phyloP scores from a whole-genome alignment of 2,329 filamentous ascomycete species.

The Leptoxyphium fumago region DNA sequence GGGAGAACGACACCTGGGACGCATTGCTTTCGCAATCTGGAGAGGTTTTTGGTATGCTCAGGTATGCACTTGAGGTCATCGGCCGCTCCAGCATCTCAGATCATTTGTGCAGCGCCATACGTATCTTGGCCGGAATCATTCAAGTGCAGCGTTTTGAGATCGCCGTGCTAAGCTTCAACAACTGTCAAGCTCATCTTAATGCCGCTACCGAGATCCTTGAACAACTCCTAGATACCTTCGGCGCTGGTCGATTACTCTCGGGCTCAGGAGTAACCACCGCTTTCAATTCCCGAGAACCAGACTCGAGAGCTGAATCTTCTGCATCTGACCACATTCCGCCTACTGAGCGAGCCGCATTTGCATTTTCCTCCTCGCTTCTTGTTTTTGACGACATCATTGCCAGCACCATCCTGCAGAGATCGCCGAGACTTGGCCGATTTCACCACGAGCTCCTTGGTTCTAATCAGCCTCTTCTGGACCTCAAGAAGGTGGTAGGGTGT shows the following conservation, averaged over 20 bases:
- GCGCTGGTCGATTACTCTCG: no score
- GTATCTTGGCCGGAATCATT: conserved; percentile 35
- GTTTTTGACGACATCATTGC: background rate
- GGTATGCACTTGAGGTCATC: background rate
- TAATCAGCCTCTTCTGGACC: background rate
- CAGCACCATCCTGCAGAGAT: background rate
- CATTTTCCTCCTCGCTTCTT: background rate
- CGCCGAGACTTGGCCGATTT: background rate
- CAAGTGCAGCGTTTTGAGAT: conserved; percentile 42
- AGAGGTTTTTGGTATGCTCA: background rate
- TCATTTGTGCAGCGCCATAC: conserved; percentile 1
- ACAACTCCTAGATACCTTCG: conserved; percentile 15
- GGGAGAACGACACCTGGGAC: background rate
- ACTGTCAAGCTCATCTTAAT: conserved; percentile 37
- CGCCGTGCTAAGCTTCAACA: conserved; percentile 30
- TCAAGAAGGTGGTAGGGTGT: conserved; percentile 32
- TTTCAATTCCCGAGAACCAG: no score
- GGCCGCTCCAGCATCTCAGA: background rate
- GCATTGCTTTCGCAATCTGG: background rate
- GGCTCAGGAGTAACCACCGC: no score
- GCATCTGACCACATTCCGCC: background rate
- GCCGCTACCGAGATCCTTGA: conserved; percentile 36
- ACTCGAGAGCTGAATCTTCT: no score
- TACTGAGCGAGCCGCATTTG: background rate
- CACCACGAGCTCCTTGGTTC: background rate